Evolutionary conservation across 179 eudicot genomes (phyloP), one percentile per base, ranked within the genome.

Genomic region (Gypsophila paniculata): DNA sequence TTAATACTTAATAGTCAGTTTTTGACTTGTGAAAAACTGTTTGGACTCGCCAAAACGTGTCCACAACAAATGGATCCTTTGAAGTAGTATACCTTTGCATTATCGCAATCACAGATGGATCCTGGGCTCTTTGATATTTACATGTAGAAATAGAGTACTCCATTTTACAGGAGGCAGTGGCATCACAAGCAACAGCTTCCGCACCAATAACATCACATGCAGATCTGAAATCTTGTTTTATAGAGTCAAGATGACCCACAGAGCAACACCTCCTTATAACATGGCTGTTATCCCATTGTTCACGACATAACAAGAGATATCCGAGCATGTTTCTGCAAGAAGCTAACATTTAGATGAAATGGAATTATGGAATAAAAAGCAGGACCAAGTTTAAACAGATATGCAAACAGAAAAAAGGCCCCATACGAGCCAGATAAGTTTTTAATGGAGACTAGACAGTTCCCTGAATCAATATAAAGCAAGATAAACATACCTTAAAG

Each of bases 301-400:
- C 80, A 74, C 85, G 73, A 26, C 79, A 86, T 62, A 89, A 74
- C 75, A 89, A 81, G 34, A 93, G 77, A 84, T 86, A 82, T 65
- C 92, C 85, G 46, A 93, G 94, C 80, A 88, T 83, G 80, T 88
- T 88, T 84, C 98, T 93, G 92, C 82, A 68, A 74, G 62, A 68
- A 75, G 9, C 8, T 69, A 78, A 72, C 38, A 38, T 58, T 57
- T 51, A 71, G 44, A 74, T 68, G 75, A 19, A 29, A 8, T 8
- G 17, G 51, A 55, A 26, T 9, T 52, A 25, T 38, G 54, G 49
- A 25, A 8, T 42, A 34, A 54, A 13, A 9, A 34, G 59, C 52
- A 29, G 48, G 44, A 44, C 32, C 7, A 65, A 65, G n/a, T 34
- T 67, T 15, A 42, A 34, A 65, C 11, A 52, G 29, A 66, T 25